Conservation (phyloP, 2,329 filamentous ascomycete genomes). For the Fusarium piperis region DNA sequence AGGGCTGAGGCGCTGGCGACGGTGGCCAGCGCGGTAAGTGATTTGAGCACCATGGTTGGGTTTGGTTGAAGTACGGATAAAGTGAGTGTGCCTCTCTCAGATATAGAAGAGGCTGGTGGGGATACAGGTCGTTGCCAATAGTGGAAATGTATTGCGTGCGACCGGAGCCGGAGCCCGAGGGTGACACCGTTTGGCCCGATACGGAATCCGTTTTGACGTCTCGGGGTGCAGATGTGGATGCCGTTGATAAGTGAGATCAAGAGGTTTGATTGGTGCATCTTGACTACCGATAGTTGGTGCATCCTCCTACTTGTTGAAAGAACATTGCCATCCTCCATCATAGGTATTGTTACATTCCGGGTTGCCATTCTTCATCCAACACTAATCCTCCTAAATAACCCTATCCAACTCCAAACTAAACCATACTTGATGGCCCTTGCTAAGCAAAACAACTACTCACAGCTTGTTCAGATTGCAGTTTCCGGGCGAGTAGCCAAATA, state of each 20-base stretch:
- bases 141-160: constrained; percentile 25
- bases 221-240: background rate
- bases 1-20: constrained; percentile 23
- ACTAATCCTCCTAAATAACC: too few relatives aligned
- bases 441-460: background rate
- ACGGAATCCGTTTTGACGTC: constrained; percentile 8
- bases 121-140: constrained; percentile 1
- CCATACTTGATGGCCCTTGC: background rate
- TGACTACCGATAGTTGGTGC: background rate
- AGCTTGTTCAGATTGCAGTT: background rate
- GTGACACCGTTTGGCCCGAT: constrained; percentile 6
- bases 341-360: background rate
- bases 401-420: too few relatives aligned
- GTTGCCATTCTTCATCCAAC: too few relatives aligned
- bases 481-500: constrained; percentile 22
- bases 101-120: constrained; percentile 8
- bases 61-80: background rate
- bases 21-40: constrained; percentile 30
- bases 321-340: too few relatives aligned
- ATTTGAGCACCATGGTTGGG: constrained; percentile 30
- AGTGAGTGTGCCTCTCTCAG: background rate
- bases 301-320: too few relatives aligned
- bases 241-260: background rate
- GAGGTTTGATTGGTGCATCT: background rate
- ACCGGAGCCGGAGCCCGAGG: constrained; percentile 21